Conservation (phyloP, 768 basidiomycete genomes). For the Kwoniella europaea region DNA sequence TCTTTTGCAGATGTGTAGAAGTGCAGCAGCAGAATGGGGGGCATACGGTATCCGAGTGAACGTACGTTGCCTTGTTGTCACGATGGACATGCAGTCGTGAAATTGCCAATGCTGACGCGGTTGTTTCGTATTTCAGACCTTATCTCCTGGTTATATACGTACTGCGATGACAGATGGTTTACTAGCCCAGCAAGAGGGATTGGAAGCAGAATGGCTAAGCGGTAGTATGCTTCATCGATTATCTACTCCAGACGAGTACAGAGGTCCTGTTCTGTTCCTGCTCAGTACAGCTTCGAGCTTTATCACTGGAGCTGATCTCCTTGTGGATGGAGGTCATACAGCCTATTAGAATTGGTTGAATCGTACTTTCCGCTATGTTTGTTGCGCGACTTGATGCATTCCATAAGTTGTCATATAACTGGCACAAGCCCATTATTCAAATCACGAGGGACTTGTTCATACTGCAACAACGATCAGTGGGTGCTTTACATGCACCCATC, state of each 20-base stretch:
- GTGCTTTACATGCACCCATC: too few species aligned
- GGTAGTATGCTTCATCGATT: constrained; percentile 44
- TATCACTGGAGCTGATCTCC: constrained; percentile 55
- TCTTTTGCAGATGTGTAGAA: constrained; percentile 54
- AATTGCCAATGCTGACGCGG: background rate
- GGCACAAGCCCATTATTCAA: too few species aligned
- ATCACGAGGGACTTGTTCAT: too few species aligned
- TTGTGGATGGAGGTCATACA: constrained; percentile 54
- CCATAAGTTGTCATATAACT: too few species aligned
- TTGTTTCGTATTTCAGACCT: constrained; percentile 9
- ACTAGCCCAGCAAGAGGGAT: constrained; percentile 40
- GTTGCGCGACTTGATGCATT: too few species aligned
- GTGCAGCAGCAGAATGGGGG: constrained; percentile 58
- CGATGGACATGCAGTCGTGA: too few species aligned
- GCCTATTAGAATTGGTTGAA: constrained; percentile 16
- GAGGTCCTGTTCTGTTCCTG: constrained; percentile 54
- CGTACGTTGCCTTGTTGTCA: constrained; percentile 19
- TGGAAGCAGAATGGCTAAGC: constrained; percentile 41
- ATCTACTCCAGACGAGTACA: constrained; percentile 51
- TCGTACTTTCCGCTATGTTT: too few species aligned
- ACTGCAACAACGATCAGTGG: too few species aligned
- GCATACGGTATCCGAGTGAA: constrained; percentile 54
- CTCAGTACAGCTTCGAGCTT: constrained; percentile 54
- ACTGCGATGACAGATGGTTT: constrained; percentile 50
- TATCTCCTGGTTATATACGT: constrained; percentile 28